Base-by-base conservation (phyloP, 805 yeast genomes). In the Kockiozyma suomiensis region DNA sequence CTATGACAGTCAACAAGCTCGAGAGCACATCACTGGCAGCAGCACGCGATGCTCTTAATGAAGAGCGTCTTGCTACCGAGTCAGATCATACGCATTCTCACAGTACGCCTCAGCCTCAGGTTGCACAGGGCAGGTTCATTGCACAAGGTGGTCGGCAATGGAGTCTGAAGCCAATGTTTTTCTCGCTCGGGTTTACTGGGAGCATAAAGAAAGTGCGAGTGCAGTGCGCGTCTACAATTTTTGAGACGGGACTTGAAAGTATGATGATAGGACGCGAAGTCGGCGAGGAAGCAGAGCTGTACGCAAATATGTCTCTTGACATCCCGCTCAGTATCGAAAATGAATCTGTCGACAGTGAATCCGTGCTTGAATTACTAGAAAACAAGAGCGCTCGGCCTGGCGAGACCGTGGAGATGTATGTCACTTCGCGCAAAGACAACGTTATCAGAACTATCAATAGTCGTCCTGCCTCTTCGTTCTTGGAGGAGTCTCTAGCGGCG, bases 361-460 rank as follows among this genome's bases (percentile, higher is more conserved):
- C 64, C 5, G 54, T 47, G 4, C 58, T 62, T 23, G 64, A 62
- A 40, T n/a, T 43, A 8, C 56, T 62, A 4, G 50, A 21, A 10
- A 54, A 50, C 43, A 15, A 23, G 23, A 35, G 47, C 28, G 48
- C 28, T 17, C 55, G 13, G 6, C 25, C 35, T 23, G 37, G 37
- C 17, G 66, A 62, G 5, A 32, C 59, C 1, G 69, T 65, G 10
- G 70, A 70, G 32, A 74, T 83, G 53, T 59, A 67, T 4, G 75
- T 86, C 54, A 83, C 89, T 0, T 70, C 75, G 2, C 76, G 77
- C 57, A 76, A 78, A 4, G 87, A 85, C 8, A 87, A 87, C 69
- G 76, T 87, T 70, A 75, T 86, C 63, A 84, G 85, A 70, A 66
- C 78, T 5, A 79, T 87, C 60, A 80, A 87, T 67, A 72, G 74